These are phyloP conservation scores for Tephrocybe sp. DNA, from an alignment of 768 basidiomycete species.

Conservation along the genomic window DNA sequence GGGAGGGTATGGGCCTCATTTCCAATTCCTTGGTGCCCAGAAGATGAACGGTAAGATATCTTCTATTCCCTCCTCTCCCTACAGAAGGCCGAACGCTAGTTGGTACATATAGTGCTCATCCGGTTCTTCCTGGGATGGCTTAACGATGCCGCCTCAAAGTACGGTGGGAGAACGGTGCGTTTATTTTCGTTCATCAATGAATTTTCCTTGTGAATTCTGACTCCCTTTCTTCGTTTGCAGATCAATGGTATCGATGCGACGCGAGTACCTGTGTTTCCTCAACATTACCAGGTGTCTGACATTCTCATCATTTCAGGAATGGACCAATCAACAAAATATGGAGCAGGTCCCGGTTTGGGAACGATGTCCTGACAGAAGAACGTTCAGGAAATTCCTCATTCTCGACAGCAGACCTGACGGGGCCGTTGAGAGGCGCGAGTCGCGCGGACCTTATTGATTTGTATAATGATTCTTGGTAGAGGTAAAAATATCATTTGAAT, in stretches of 20 bases:
- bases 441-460: background rate
- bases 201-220: background rate
- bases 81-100: too few relatives aligned
- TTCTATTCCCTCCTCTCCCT: too few relatives aligned
- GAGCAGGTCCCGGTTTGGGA: constrained; percentile 5
- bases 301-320: background rate
- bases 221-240: background rate
- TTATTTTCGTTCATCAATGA: too few relatives aligned
- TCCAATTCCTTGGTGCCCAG: constrained; percentile 33
- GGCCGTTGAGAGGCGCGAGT: background rate
- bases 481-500: too few relatives aligned
- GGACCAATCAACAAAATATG: background rate
- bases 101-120: constrained; percentile 16
- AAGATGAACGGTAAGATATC: constrained; percentile 25
- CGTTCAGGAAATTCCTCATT: background rate
- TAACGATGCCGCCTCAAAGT: constrained; percentile 36
- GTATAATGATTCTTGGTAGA: constrained; percentile 9
- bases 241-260: background rate
- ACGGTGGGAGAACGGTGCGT: constrained; percentile 36
- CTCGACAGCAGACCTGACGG: background rate
- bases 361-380: background rate
- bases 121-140: constrained; percentile 40
- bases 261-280: background rate
- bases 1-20: constrained; percentile 36
- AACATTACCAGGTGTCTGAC: background rate